A percentile compares a stretch with the other conserved stretches of the same genome.
phyloP scores from a whole-genome alignment of 2,329 filamentous ascomycete species.

The Metarhizium humberi region DNA sequence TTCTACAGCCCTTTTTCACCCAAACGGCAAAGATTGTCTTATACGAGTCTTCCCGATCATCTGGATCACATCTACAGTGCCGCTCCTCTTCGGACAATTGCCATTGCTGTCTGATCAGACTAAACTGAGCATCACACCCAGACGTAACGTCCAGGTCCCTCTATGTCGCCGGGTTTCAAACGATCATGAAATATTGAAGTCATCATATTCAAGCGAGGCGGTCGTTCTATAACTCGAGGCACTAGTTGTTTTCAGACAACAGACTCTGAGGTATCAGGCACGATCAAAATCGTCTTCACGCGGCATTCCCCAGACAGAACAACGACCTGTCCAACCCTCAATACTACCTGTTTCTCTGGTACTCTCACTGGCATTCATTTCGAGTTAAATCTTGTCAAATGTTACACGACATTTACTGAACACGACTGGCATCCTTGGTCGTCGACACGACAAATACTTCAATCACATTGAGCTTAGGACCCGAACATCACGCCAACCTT shows the following conservation, averaged over 20 bases:
- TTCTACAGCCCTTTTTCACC: background rate
- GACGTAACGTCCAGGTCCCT: background rate
- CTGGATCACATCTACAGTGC: background rate
- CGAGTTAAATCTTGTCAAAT: background rate
- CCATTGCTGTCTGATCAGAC: background rate
- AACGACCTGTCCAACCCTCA: no score
- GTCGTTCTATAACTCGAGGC: background rate
- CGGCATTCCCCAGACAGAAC: background rate
- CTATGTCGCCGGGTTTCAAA: background rate
- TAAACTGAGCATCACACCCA: background rate
- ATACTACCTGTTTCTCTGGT: background rate
- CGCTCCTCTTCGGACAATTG: background rate
- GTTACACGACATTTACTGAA: conserved; percentile 4
- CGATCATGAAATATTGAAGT: background rate
- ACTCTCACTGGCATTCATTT: background rate
- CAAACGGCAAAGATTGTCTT: background rate
- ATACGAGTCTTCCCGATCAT: background rate
- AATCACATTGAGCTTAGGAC: background rate
- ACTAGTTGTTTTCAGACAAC: background rate
- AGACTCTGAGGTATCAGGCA: background rate
- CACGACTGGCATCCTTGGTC: background rate
- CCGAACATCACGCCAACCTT: conserved; percentile 5
- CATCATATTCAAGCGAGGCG: background rate
- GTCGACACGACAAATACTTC: background rate
- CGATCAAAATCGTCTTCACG: background rate